phyloP scores from a whole-genome alignment of 2,329 filamentous ascomycete genomes.

The Paecilomyces sp. region DNA sequence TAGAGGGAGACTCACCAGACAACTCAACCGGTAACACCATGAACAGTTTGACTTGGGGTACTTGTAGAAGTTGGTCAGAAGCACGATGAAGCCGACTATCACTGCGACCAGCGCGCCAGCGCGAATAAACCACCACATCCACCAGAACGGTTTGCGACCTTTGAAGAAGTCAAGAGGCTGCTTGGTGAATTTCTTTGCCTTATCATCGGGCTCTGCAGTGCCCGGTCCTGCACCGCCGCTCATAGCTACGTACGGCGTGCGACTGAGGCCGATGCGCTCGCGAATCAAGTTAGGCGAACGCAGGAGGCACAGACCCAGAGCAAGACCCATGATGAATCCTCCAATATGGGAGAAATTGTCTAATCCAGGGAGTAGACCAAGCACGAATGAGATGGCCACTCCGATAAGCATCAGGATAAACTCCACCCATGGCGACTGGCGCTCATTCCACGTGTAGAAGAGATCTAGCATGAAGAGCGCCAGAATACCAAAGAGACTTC shows the following conservation, averaged over 20 bases:
- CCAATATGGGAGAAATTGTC: slow-evolving; percentile 98
- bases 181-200: slow-evolving; percentile 37
- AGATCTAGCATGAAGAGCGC: slow-evolving; percentile 83
- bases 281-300: slow-evolving; percentile 80
- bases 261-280: slow-evolving; percentile 62
- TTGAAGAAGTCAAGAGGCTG: slow-evolving; percentile 71
- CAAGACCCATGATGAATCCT: slow-evolving; percentile 86
- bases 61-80: slow-evolving; percentile 87
- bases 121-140: slow-evolving; percentile 91
- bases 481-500: slow-evolving; percentile 83
- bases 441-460: slow-evolving; percentile 84
- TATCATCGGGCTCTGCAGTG: slow-evolving; percentile 26
- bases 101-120: slow-evolving; percentile 71
- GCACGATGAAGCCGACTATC: slow-evolving; percentile 74
- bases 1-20: slow-evolving; percentile 60
- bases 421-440: slow-evolving; percentile 69
- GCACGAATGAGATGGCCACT: slow-evolving; percentile 80
- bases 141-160: slow-evolving; percentile 88
- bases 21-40: slow-evolving; percentile 96
- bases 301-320: slow-evolving; percentile 76
- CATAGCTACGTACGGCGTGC: slow-evolving; percentile 65
- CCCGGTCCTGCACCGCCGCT: slow-evolving; percentile 39
- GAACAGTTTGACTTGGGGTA: slow-evolving; percentile 61
- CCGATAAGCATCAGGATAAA: slow-evolving; percentile 82
- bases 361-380: slow-evolving; percentile 82